Evolutionary conservation across 2,329 filamentous ascomycete genomes (phyloP).

Genomic region (Aspergillus aculeatus): DNA sequence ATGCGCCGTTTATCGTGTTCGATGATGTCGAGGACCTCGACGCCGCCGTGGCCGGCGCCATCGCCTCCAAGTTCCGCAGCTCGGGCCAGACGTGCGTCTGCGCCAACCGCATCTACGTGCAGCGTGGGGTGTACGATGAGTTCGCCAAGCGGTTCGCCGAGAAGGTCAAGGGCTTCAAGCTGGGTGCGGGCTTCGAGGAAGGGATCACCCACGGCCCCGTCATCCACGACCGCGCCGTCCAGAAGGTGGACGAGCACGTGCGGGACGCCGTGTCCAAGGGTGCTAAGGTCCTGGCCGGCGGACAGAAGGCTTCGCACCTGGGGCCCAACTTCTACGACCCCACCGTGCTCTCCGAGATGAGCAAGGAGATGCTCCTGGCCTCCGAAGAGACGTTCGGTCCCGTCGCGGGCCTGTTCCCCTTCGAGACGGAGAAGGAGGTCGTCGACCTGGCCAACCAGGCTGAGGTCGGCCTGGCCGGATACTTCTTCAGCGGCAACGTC

Average conservation of each 20-base stretch:
- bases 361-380: conserved; percentile 76
- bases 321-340: conserved; percentile 86
- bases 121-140: conserved; percentile 52
- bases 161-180: conserved; percentile 51
- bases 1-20: conserved; percentile 95
- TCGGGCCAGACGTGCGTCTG: conserved; percentile 96
- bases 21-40: conserved; percentile 86
- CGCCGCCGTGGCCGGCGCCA: conserved; percentile 74
- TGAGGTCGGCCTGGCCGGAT: conserved; percentile 86
- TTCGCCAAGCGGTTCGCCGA: conserved; percentile 57
- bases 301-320: conserved; percentile 69
- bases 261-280: conserved; percentile 76
- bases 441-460: conserved; percentile 76
- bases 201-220: conserved; percentile 51
- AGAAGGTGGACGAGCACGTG: conserved; percentile 78
- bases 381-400: conserved; percentile 94
- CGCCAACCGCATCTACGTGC: conserved; percentile 59
- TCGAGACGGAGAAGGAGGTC: conserved; percentile 85
- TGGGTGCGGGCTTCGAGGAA: conserved; percentile 48
- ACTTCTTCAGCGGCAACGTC: conserved; percentile 76
- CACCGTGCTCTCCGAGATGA: conserved; percentile 87
- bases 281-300: conserved; percentile 71
- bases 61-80: conserved; percentile 87
- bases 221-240: conserved; percentile 76
- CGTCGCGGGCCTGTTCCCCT: conserved; percentile 84